Evolutionary conservation across 352 stramenopile genomes (phyloP).

Genomic region (Phytophthora ohioensis): DNA sequence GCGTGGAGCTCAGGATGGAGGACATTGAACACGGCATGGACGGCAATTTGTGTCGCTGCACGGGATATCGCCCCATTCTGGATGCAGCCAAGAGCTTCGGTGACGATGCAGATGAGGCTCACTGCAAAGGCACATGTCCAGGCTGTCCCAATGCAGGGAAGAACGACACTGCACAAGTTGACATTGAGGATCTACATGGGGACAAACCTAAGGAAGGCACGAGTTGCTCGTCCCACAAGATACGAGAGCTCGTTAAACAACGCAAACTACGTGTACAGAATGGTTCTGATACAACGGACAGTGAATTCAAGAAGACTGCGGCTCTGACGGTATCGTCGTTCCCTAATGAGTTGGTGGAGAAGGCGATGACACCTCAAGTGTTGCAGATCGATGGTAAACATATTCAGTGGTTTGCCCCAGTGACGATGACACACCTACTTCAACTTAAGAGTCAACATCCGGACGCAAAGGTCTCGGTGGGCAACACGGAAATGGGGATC

Average conservation of each 20-base stretch:
- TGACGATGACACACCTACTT: conserved; percentile 90
- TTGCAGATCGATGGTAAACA: conserved; percentile 74
- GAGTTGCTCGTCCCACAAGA: conserved; percentile 78
- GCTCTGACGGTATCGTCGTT: conserved; percentile 43
- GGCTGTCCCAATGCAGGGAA: conserved; percentile 73
- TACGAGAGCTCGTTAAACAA: conserved; percentile 59
- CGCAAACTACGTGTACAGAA: conserved; percentile 38
- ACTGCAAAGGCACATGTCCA: conserved; percentile 71
- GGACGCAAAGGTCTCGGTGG: conserved; percentile 94
- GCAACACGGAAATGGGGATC: conserved; percentile 98
- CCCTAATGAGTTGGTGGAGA: conserved; percentile 68
- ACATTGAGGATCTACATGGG: conserved; percentile 66
- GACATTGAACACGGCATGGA: conserved; percentile 95
- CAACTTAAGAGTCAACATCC: conserved; percentile 86
- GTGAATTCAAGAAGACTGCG: conserved; percentile 29
- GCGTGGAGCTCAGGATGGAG: conserved; percentile 78
- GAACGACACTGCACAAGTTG: conserved; percentile 42
- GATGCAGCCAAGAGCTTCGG: conserved; percentile 91
- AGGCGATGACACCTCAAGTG: conserved; percentile 57
- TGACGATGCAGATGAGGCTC: conserved; percentile 58
- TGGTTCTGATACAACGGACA: conserved; percentile 22
- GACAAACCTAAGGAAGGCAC: conserved; percentile 48
- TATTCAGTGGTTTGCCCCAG: conserved; percentile 94
- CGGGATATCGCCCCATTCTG: conserved; percentile 85
- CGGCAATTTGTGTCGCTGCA: conserved; percentile 97